A percentile compares a stretch with the other conserved stretches of the same genome.
phyloP scores from a whole-genome alignment of 495 filamentous ascomycete genomes.

The Ascodesmis nigricans region DNA sequence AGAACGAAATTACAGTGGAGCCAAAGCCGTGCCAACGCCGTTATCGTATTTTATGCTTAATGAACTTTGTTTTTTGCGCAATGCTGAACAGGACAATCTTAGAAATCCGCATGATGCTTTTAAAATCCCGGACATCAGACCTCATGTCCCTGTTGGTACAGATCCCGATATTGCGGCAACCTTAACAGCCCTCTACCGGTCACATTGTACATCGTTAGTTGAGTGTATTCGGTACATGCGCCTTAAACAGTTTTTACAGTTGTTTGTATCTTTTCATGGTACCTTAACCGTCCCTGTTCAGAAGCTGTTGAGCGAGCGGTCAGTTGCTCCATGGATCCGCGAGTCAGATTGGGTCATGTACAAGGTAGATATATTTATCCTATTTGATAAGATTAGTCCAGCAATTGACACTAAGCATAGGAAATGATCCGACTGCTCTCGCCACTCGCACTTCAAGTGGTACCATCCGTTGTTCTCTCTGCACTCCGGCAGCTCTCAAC shows the following conservation, averaged over 20 bases:
- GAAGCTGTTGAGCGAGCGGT: conserved; percentile 65
- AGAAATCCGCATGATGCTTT: conserved; percentile 35
- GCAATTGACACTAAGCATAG: conserved; percentile 17
- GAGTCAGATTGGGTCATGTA: conserved; percentile 91
- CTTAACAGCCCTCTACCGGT: conserved; percentile 65
- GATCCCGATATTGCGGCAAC: conserved; percentile 67
- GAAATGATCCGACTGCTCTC: conserved; percentile 85
- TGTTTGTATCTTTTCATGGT: conserved; percentile 89
- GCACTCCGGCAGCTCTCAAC: conserved; percentile 69
- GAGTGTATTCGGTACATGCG: conserved; percentile 91
- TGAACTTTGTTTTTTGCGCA: conserved; percentile 19
- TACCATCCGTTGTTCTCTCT: conserved; percentile 61
- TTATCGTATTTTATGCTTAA: conserved; percentile 21
- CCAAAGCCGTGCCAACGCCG: no score
- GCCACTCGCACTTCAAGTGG: conserved; percentile 64
- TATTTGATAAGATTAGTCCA: not conserved
- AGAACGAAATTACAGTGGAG: no score
- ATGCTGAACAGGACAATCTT: conserved; percentile 12
- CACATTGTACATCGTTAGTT: conserved; percentile 82
- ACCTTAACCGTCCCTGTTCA: conserved; percentile 94
- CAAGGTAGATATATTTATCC: conserved; percentile 25
- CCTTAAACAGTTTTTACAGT: conserved; percentile 78
- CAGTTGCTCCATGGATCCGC: conserved; percentile 75
- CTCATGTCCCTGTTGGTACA: conserved; percentile 49
- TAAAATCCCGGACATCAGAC: conserved; percentile 51